Conservation (phyloP, 2,329 filamentous ascomycete species). For the Talaromyces verruculosus region DNA sequence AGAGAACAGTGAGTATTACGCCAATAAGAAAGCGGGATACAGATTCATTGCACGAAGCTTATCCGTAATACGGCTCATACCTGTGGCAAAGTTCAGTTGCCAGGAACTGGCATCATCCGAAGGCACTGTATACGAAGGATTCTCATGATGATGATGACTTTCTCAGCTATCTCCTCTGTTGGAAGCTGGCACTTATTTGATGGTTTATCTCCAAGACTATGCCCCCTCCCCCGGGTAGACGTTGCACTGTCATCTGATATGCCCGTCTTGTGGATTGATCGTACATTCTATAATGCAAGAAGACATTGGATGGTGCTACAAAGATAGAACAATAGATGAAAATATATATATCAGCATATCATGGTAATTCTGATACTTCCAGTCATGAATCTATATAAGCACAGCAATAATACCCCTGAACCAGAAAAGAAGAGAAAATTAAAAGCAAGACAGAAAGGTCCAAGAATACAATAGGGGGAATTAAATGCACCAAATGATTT, state of each 20-base stretch:
- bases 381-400: conserved; percentile 16
- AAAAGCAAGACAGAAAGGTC: conserved; percentile 18
- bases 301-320: neutral
- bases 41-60: neutral
- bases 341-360: conserved; percentile 1
- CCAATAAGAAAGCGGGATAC: neutral
- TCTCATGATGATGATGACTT: too few relatives aligned
- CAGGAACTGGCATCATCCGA: too few relatives aligned
- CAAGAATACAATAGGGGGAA: conserved; percentile 22
- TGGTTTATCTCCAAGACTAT: neutral
- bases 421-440: conserved; percentile 7
- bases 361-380: neutral
- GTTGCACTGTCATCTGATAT: too few relatives aligned
- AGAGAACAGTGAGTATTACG: neutral
- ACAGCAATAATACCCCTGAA: conserved; percentile 13
- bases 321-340: neutral
- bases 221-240: neutral
- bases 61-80: neutral
- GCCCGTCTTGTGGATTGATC: too few relatives aligned
- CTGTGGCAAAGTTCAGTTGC: neutral
- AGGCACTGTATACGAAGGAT: too few relatives aligned
- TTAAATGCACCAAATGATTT: conserved; percentile 21
- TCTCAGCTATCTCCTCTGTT: neutral
- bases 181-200: neutral
- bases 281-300: neutral